A percentile compares a stretch with the other conserved stretches of the same genome.
Conservation (phyloP, 345 rosid genomes). For the Clausena lansium region DNA sequence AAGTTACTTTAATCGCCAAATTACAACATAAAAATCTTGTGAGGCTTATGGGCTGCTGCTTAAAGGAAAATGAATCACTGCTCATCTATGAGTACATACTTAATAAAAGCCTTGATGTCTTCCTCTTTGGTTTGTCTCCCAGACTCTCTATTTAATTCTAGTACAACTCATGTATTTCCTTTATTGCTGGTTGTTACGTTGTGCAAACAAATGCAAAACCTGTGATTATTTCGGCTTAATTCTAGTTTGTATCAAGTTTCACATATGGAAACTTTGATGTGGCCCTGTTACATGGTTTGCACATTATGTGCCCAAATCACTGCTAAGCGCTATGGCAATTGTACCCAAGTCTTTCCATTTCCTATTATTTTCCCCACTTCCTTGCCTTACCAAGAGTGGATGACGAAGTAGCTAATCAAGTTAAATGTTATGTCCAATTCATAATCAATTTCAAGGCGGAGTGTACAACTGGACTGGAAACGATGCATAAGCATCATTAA, state of each 20-base stretch:
- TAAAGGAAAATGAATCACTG: background rate
- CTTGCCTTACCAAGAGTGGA: background rate
- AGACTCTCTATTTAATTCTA: too few species aligned
- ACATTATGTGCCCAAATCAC: background rate
- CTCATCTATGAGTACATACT: background rate
- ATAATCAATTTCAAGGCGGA: background rate
- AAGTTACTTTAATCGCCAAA: background rate
- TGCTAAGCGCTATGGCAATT: background rate
- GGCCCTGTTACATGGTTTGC: background rate
- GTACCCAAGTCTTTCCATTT: too few species aligned
- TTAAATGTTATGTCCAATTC: background rate
- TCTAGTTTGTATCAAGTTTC: too few species aligned
- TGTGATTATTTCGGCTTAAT: too few species aligned
- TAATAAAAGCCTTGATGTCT: background rate
- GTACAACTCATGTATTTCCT: too few species aligned
- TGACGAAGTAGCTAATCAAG: background rate
- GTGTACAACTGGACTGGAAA: constrained; percentile 16
- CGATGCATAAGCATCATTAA: constrained; percentile 30
- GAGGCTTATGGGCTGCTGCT: background rate
- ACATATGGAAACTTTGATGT: too few species aligned
- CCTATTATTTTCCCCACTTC: too few species aligned
- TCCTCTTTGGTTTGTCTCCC: background rate
- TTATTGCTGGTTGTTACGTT: background rate
- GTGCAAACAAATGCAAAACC: background rate
- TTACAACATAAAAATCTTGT: background rate